phyloP scores from a whole-genome alignment of 2,329 filamentous ascomycete species.

The Aulographum hederae region DNA sequence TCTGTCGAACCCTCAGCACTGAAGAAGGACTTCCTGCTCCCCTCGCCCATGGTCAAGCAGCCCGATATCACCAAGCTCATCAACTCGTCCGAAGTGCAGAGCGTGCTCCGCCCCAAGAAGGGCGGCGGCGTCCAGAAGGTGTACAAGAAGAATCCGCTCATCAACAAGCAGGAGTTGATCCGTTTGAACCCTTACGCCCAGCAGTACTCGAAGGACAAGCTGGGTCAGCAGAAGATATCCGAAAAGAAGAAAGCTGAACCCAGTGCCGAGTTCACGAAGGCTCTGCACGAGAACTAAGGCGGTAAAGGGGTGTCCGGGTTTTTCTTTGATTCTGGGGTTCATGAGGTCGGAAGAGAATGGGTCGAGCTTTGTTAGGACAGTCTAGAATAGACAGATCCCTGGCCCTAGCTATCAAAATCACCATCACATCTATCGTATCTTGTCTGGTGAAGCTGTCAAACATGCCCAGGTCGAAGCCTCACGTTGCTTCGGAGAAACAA shows the following conservation, averaged over 20 bases:
- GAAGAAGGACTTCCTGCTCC: slow-evolving; percentile 98
- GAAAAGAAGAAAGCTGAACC: slow-evolving; percentile 40
- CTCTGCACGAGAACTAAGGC: slow-evolving; percentile 30
- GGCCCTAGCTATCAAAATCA: too few relatives aligned
- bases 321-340: too few relatives aligned
- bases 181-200: slow-evolving; percentile 96
- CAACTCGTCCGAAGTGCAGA: slow-evolving; percentile 98
- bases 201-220: slow-evolving; percentile 71
- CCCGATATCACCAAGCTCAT: slow-evolving; percentile 93
- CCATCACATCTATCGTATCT: too few relatives aligned
- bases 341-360: too few relatives aligned
- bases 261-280: slow-evolving; percentile 31
- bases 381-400: too few relatives aligned
- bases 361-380: too few relatives aligned
- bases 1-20: slow-evolving; percentile 75
- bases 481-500: too few relatives aligned
- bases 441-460: too few relatives aligned
- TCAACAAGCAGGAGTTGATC: slow-evolving; percentile 97
- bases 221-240: slow-evolving; percentile 52
- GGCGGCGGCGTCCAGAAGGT: slow-evolving; percentile 85
- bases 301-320: neutral
- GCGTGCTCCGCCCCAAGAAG: slow-evolving; percentile 80
- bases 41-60: slow-evolving; percentile 81
- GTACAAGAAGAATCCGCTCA: slow-evolving; percentile 99
- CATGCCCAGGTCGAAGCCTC: too few relatives aligned